Conservation (phyloP, 805 yeast species). For the Cephaloascus albidus region DNA sequence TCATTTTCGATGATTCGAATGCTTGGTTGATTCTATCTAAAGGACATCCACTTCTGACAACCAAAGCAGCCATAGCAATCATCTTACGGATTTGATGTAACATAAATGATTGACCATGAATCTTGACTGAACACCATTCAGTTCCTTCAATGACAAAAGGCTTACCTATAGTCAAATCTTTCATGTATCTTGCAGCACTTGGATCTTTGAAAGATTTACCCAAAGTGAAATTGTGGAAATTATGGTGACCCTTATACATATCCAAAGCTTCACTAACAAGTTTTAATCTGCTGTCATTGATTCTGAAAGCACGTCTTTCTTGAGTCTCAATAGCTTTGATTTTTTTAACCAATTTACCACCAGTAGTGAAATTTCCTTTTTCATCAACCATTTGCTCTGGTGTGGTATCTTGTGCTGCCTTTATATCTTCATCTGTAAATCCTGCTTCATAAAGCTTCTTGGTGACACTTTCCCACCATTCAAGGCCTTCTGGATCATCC, state of each 20-base stretch:
- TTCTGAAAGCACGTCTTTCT: conserved; percentile 61
- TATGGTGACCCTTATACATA: conserved; percentile 78
- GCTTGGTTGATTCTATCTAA: conserved; percentile 66
- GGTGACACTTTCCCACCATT: conserved; percentile 58
- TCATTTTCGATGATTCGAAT: conserved; percentile 63
- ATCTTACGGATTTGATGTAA: conserved; percentile 95
- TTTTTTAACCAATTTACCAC: conserved; percentile 32
- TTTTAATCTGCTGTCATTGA: conserved; percentile 51
- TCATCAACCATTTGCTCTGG: conserved; percentile 28
- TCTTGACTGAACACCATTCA: conserved; percentile 93
- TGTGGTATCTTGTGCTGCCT: conserved; percentile 21
- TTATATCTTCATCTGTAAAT: conserved; percentile 25
- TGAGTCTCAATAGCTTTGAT: conserved; percentile 57
- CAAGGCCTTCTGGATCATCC: conserved; percentile 57
- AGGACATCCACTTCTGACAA: conserved; percentile 83
- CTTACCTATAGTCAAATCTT: conserved; percentile 65
- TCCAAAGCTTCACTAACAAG: conserved; percentile 60
- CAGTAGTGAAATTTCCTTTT: conserved; percentile 21
- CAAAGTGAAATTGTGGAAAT: conserved; percentile 81
- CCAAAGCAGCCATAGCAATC: conserved; percentile 90
- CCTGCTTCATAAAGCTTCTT: conserved; percentile 25
- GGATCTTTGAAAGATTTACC: conserved; percentile 82
- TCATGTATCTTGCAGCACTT: conserved; percentile 78
- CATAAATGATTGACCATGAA: conserved; percentile 98
- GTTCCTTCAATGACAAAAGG: conserved; percentile 90